Base-by-base conservation (phyloP, 768 basidiomycete species). In the Pulveroboletus sp. region DNA sequence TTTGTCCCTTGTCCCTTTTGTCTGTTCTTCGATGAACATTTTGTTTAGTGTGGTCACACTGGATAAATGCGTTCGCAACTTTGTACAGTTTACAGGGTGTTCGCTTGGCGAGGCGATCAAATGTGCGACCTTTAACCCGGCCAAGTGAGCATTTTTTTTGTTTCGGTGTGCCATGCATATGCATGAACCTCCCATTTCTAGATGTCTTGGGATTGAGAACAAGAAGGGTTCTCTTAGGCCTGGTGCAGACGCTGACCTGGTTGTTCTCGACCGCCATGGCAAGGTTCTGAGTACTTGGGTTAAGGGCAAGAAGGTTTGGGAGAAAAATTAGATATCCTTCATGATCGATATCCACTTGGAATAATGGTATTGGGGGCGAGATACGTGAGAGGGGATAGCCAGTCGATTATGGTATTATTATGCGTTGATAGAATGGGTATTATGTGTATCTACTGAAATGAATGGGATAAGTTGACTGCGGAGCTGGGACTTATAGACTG, bases 181-280 rank as follows among this genome's bases (percentile, higher is more conserved):
- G 34, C 4, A 29, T 32, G 17, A 14, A 4, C n/a, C 25, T 35
- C 46, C 24, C 40, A 23, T 20, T 39, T 51, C 0, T 48, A 87
- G 85, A 55, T 86, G 87, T 63, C 77, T 95, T 17, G 82, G 87
- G 16, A 87, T 90, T 46, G 84, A 87, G 65, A 70, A 82, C 49
- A 80, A 71, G 56, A 95, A 94, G 69, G 92, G 93, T 20, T 86
- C 86, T 17, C 71, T 94, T 20, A 77, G 84, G 40, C 70, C 86
- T 1, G 91, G 89, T n/a, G 88, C 83, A 25, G 87, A 94, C 63
- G 93, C 91, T 9, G 93, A 95, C 68, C 69, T 95, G 32, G 79
- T 84, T 33, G 81, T 94, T 23, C 76, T 93, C 39, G 83, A 89
- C 60, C 72, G 76, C 47, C 72, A 76, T 40, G 89, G 90, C 4